phyloP scores from a whole-genome alignment of 2,329 filamentous ascomycete genomes.

The Trichoderma semiorbis region DNA sequence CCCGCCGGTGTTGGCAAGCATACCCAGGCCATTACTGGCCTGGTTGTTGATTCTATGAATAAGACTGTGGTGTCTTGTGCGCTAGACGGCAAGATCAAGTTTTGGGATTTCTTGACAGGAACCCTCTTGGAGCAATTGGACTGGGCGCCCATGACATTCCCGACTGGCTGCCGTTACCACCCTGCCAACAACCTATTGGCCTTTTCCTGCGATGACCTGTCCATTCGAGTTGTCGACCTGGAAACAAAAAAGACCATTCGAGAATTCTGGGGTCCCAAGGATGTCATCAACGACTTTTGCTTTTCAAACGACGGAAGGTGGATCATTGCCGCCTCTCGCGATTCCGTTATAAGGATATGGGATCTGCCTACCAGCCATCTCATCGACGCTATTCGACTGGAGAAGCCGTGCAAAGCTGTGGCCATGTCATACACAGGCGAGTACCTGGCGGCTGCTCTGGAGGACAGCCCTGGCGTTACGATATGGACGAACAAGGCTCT shows the following conservation, averaged over 20 bases:
- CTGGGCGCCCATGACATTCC: conserved; percentile 71
- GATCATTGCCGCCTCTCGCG: conserved; percentile 84
- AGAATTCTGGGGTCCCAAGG: conserved; percentile 82
- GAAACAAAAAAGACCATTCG: conserved; percentile 87
- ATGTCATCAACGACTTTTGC: conserved; percentile 72
- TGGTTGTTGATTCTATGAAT: conserved; percentile 87
- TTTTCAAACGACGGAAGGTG: conserved; percentile 94
- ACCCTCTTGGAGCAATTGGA: conserved; percentile 75
- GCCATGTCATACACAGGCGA: conserved; percentile 89
- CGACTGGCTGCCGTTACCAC: conserved; percentile 77
- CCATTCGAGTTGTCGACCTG: conserved; percentile 83
- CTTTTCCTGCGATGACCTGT: conserved; percentile 83
- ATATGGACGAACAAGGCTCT: conserved; percentile 94
- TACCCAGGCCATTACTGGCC: conserved; percentile 75
- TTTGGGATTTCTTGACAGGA: conserved; percentile 93
- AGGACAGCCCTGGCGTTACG: conserved; percentile 80
- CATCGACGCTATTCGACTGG: conserved; percentile 83
- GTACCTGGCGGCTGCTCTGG: conserved; percentile 85
- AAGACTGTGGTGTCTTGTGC: conserved; percentile 81
- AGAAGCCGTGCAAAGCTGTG: conserved; percentile 75
- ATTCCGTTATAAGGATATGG: conserved; percentile 81
- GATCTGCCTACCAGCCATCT: conserved; percentile 93
- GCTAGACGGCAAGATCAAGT: conserved; percentile 89
- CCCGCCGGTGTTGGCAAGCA: conserved; percentile 66
- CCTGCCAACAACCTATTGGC: conserved; percentile 80